Evolutionary conservation across 352 stramenopile species (phyloP), one percentile per base, ranked within the genome.

Genomic region (Globisporangium uncinulatum): DNA sequence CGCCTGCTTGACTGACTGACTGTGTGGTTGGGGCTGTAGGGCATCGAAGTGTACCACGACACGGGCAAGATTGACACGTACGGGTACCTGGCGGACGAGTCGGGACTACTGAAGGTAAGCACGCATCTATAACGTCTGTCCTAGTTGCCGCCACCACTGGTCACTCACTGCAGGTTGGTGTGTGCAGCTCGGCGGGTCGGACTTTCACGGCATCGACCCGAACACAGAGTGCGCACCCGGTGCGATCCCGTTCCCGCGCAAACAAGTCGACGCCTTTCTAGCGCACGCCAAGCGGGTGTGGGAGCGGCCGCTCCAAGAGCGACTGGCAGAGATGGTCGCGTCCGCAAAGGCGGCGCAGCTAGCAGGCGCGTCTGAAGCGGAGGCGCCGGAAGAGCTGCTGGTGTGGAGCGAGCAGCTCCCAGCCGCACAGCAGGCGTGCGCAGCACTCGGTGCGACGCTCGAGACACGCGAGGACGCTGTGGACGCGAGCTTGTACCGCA

Each of bases 61-160:
- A 76, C 65, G 11, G 73, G 66, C 55, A 94, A 92, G 63, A 88
- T 94, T 57, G 79, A 92, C 59, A 77, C 87, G 65, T 94, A 94
- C 64, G 79, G 82, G 9, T 65, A 64, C 8, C 66, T 91, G 20
- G 84, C 84, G n/a, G 81, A 69, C 29, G 84, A 94, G 64, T 90
- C 77, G 17, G 62, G 70, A 2, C 62, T 94, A 10, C 62, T 94
- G 24, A 86, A 75, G 65, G 81, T 92, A 65, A 45, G 71, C 34
- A 9, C 17, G 13, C 41, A 34, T 37, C 36, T 51, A 34, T 20
- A n/a, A 34, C 4, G 7, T 37, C 0, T 46, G 14, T 47, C 36
- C 8, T 44, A 6, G 11, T 20, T 31, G n/a, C 6, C 59, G 7
- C 7, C 29, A 5, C 17, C 52, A 44, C 34, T 29, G 31, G 1